Percentiles rank a stretch among this genome's conserved stretches.
phyloP scores from a whole-genome alignment of 176 grass and related monocot species.

The Aegilops umbellulata region DNA sequence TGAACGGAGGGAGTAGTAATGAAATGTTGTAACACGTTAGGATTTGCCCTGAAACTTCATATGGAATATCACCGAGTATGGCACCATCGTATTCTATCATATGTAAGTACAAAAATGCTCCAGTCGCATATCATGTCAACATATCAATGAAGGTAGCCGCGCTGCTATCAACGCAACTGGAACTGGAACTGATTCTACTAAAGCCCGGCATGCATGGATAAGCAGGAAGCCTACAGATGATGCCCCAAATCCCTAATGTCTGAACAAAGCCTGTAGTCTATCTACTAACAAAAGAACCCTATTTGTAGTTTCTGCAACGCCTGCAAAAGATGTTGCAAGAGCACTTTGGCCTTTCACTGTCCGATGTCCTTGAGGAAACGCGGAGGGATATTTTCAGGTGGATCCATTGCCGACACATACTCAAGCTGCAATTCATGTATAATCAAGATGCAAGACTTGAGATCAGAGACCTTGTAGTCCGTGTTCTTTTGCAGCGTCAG shows the following conservation, averaged over 20 bases:
- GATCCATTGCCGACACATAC: constrained; percentile 11
- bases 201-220: no score
- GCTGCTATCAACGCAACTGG: neutral
- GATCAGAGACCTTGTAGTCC: constrained; percentile 34
- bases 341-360: neutral
- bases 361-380: constrained; percentile 15
- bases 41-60: neutral
- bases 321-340: neutral
- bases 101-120: constrained; percentile 4
- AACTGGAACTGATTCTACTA: neutral
- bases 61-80: neutral
- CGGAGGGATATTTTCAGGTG: neutral
- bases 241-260: neutral
- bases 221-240: neutral
- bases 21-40: neutral
- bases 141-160: neutral
- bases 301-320: neutral
- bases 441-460: constrained; percentile 30
- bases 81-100: neutral
- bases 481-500: constrained; percentile 32
- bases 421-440: constrained; percentile 44
- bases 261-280: neutral
- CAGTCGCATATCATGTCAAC: neutral
- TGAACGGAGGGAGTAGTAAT: no score
- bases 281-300: neutral